Base-by-base conservation (phyloP, 2,329 filamentous ascomycete genomes). In the Epichloe sp. region DNA sequence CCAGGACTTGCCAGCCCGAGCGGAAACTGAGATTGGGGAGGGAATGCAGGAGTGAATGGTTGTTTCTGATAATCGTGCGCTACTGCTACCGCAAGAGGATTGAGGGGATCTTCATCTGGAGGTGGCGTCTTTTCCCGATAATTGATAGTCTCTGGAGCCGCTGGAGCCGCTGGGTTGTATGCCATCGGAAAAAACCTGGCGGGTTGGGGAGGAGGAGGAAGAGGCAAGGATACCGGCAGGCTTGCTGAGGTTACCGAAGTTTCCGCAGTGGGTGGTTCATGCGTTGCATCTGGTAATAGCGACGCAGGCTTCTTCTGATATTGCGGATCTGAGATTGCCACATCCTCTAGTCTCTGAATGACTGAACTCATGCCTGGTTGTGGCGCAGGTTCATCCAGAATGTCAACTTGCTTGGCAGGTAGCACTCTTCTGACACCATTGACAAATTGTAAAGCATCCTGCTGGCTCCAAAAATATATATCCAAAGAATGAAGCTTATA, bases 51-150 rank as follows among this genome's bases (percentile, higher is more conserved):
- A 0, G 73, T 74, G 58, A 78, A 80, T 10, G 74, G 73, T 21
- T 76, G 62, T 57, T 71, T 66, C 54, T 76, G 72, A 44, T 77
- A 73, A 56, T 84, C 80, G 47, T 78, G 71, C 23, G 71, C 73
- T 2, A 83, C 71, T 12, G 77, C 78, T 47, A 77, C 76, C 4
- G 75, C 74, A 21, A 83, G 66, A 3, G 79, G 80, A 57, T 81
- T 77, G 3, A 73, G 68, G 73, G 77, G 77, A 44, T 70, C 68
- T 58, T 89, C 86, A 36, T 82, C 78, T 3, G 83, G 84, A 4
- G 86, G 86, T 2, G 86, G 86, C 0, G 86, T 91, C 74, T 89
- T 89, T 65, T 90, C 86, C 46, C 86, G 77, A 63, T 86, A 79
- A 19, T 76, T 72, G 48, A 89, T 80, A 21, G 78, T 73, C 63